Evolutionary conservation across 2,329 filamentous ascomycete genomes (phyloP).

Genomic region (Tolypocladium guangdongense): DNA sequence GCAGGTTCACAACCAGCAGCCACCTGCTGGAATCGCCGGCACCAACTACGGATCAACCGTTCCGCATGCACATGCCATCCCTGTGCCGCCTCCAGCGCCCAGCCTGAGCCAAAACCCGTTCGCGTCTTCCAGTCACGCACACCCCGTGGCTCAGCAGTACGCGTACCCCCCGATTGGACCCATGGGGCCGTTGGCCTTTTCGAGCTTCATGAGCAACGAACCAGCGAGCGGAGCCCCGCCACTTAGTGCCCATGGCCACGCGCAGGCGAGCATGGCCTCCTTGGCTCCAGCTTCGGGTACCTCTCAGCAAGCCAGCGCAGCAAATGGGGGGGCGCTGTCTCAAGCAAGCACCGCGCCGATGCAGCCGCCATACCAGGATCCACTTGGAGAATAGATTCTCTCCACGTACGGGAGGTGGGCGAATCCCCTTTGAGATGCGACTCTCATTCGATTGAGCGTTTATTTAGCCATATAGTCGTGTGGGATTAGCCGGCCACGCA

Average conservation of each 20-base stretch:
- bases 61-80: constrained; percentile 12
- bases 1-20: constrained; percentile 13
- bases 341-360: constrained; percentile 27
- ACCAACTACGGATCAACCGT: background rate
- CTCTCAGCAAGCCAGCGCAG: constrained; percentile 10
- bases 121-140: constrained; percentile 8
- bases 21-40: background rate
- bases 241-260: constrained; percentile 9
- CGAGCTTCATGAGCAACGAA: constrained; percentile 18
- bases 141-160: constrained; percentile 9
- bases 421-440: background rate
- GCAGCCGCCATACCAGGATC: constrained; percentile 13
- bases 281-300: constrained; percentile 10
- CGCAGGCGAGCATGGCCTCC: constrained; percentile 19
- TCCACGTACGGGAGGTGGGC: background rate
- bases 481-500: background rate
- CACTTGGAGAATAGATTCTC: background rate
- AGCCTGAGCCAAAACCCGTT: constrained; percentile 13
- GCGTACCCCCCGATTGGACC: constrained; percentile 8
- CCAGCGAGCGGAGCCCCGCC: constrained; percentile 9
- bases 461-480: background rate
- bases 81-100: constrained; percentile 16
- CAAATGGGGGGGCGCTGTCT: constrained; percentile 13
- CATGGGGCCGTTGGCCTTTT: constrained; percentile 11
- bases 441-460: background rate